phyloP scores from a whole-genome alignment of 2,329 filamentous ascomycete genomes.

The Penicillium hesseltinei region DNA sequence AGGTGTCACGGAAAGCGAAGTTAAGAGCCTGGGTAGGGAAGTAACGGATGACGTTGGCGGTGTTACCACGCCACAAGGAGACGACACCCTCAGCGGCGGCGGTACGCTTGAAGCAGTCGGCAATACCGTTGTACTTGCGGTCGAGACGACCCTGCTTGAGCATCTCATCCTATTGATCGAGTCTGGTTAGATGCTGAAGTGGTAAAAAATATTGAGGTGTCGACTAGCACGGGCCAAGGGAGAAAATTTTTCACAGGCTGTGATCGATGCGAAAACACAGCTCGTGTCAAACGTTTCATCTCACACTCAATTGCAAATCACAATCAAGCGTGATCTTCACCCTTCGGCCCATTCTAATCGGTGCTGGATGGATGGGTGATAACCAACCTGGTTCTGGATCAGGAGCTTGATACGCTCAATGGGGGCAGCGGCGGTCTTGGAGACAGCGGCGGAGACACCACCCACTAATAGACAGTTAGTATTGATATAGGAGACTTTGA shows the following conservation, averaged over 20 bases:
- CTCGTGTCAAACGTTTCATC: not conserved
- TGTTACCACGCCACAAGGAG: constrained; percentile 99
- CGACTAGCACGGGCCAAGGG: constrained; percentile 6
- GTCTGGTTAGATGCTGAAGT: constrained; percentile 11
- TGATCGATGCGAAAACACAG: not conserved
- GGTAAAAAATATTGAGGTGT: not conserved
- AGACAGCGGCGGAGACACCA: constrained; percentile 99
- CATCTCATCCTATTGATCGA: constrained; percentile 92
- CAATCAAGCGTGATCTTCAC: not conserved
- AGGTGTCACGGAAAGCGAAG: constrained; percentile 99
- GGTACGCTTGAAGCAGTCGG: constrained; percentile 94
- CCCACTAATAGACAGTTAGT: constrained; percentile 71
- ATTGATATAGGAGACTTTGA: not conserved
- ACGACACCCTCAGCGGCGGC: constrained; percentile 86
- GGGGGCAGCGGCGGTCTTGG: constrained; percentile 98
- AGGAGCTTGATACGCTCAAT: constrained; percentile 99
- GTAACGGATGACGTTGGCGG: constrained; percentile 99
- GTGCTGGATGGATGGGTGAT: constrained; percentile 5
- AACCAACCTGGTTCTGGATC: constrained; percentile 98
- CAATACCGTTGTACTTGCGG: constrained; percentile 92
- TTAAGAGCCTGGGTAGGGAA: constrained; percentile 99
- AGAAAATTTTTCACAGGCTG: constrained; percentile 19
- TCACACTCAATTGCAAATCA: not conserved
- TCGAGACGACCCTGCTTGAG: constrained; percentile 97
- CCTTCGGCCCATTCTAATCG: constrained; percentile 1